These are phyloP conservation scores for Termitomyces sp. DNA, from an alignment of 768 basidiomycete genomes.

Conservation along the genomic window DNA sequence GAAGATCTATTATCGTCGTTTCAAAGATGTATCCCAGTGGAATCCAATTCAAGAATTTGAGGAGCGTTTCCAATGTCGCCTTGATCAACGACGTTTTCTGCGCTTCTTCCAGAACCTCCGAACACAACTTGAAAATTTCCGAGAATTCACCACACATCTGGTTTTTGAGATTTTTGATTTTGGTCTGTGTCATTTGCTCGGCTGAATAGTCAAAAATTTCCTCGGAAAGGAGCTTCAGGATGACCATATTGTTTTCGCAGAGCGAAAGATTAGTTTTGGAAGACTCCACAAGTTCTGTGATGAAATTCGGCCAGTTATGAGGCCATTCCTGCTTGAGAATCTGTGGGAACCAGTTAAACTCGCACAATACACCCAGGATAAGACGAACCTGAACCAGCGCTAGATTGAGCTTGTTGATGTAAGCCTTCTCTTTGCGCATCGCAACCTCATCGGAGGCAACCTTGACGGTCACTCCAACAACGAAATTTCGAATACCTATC, in stretches of 20 bases:
- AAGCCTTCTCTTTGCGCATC: constrained; percentile 90
- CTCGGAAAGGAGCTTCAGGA: constrained; percentile 93
- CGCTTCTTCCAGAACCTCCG: constrained; percentile 95
- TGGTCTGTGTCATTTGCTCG: constrained; percentile 97
- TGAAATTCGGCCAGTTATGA: constrained; percentile 97
- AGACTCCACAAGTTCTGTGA: constrained; percentile 93
- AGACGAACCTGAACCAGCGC: constrained; percentile 83
- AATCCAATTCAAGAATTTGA: constrained; percentile 98
- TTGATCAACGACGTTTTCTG: constrained; percentile 92
- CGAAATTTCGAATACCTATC: constrained; percentile 91
- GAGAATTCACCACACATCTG: constrained; percentile 97
- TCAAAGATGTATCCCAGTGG: constrained; percentile 99
- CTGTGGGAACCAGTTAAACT: constrained; percentile 35
- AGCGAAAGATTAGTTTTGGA: constrained; percentile 94
- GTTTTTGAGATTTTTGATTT: constrained; percentile 96
- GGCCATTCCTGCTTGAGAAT: constrained; percentile 99
- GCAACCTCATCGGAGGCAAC: constrained; percentile 86
- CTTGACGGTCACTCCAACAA: constrained; percentile 90
- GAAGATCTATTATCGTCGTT: constrained; percentile 91
- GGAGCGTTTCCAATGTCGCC: constrained; percentile 89
- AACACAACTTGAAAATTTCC: constrained; percentile 97
- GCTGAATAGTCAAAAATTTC: constrained; percentile 99
- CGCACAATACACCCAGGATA: constrained; percentile 2
- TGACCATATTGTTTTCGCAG: constrained; percentile 99
- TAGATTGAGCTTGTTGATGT: constrained; percentile 93